A percentile compares a stretch with the other conserved stretches of the same genome.
Conservation (phyloP, 805 yeast species). For the Monosporozyma solicola region DNA sequence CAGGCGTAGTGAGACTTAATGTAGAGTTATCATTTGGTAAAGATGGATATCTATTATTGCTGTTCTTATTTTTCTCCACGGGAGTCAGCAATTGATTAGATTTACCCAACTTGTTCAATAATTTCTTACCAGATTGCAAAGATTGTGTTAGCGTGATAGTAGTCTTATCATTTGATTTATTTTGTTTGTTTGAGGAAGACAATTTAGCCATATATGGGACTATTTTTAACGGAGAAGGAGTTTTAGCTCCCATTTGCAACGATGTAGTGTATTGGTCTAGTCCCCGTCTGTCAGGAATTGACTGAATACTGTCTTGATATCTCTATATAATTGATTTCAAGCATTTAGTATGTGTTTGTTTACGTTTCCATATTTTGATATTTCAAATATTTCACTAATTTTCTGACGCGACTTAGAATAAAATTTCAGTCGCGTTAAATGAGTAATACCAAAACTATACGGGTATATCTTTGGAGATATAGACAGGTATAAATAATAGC, state of each 20-base stretch:
- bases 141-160: background rate
- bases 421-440: background rate
- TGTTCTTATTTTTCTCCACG: slow-evolving; percentile 1
- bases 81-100: slow-evolving; percentile 8
- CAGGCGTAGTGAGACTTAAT: background rate
- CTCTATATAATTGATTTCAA: background rate
- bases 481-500: too few relatives aligned
- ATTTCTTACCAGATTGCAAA: slow-evolving; percentile 1
- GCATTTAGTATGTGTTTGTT: background rate
- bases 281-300: background rate
- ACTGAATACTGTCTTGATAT: background rate
- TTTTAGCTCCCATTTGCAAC: background rate
- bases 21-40: background rate
- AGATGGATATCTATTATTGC: background rate
- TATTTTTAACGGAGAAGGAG: background rate
- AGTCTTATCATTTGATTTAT: background rate
- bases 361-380: background rate
- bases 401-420: background rate
- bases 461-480: background rate
- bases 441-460: background rate
- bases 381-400: background rate
- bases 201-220: background rate
- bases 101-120: slow-evolving; percentile 5
- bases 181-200: background rate
- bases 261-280: background rate